These are phyloP conservation scores for Saturnispora diversa DNA, from an alignment of 805 yeast genomes.

Conservation along the genomic window DNA sequence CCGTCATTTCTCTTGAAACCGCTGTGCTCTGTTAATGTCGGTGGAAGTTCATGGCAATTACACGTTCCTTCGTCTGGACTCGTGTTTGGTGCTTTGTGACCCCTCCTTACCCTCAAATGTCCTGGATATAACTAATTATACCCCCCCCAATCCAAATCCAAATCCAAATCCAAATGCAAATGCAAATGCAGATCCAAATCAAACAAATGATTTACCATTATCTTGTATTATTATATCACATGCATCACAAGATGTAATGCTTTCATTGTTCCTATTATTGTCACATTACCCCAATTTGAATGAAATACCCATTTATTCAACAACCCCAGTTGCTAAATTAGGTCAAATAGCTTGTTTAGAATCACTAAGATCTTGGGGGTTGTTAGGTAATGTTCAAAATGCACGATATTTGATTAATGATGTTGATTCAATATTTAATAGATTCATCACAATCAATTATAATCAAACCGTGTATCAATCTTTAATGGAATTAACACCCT, in stretches of 20 bases:
- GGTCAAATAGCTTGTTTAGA: slow-evolving; percentile 87
- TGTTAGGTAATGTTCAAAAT: slow-evolving; percentile 60
- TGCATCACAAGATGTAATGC: slow-evolving; percentile 68
- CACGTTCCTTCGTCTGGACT: background rate
- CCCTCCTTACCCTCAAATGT: background rate
- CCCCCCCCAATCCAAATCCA: too few relatives aligned
- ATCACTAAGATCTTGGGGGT: slow-evolving; percentile 60
- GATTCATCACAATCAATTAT: slow-evolving; percentile 60
- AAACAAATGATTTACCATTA: slow-evolving; percentile 18
- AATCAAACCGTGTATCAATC: slow-evolving; percentile 54
- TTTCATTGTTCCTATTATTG: slow-evolving; percentile 69
- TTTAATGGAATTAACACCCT: slow-evolving; percentile 57
- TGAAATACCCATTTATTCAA: slow-evolving; percentile 71
- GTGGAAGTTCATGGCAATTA: too few relatives aligned
- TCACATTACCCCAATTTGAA: slow-evolving; percentile 50
- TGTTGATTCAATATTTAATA: slow-evolving; percentile 43
- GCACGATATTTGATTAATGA: slow-evolving; percentile 37
- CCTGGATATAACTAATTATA: too few relatives aligned
- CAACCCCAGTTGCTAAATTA: slow-evolving; percentile 80
- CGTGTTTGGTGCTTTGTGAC: background rate
- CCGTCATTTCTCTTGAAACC: background rate
- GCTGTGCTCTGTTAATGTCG: too few relatives aligned
- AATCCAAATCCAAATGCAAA: too few relatives aligned
- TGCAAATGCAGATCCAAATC: slow-evolving; percentile 20
- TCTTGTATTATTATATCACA: slow-evolving; percentile 63